These are phyloP conservation scores for Colletotrichum filicis DNA, from an alignment of 2,329 filamentous ascomycete species.

Conservation along the genomic window DNA sequence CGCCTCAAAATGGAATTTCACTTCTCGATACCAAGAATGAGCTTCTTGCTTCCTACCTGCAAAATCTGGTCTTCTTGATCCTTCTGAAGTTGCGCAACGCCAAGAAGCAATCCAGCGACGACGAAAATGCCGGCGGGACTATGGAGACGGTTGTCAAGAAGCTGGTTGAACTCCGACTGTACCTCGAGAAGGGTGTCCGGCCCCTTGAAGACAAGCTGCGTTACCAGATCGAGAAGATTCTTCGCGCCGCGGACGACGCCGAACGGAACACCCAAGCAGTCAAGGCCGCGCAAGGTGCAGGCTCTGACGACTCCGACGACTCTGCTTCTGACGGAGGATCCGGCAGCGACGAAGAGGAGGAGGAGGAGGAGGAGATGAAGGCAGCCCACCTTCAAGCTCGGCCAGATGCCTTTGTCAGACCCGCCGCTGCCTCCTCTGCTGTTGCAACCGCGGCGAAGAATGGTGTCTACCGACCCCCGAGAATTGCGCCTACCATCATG, in stretches of 20 bases:
- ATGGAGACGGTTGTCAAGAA: constrained; percentile 82
- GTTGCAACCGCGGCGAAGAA: constrained; percentile 50
- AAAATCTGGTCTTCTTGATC: constrained; percentile 91
- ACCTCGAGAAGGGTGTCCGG: constrained; percentile 90
- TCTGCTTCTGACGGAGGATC: constrained; percentile 47
- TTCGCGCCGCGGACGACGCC: constrained; percentile 85
- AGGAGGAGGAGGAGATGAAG: constrained; percentile 38
- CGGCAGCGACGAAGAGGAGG: constrained; percentile 45
- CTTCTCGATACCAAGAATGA: constrained; percentile 97
- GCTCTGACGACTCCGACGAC: constrained; percentile 48
- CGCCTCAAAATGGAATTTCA: constrained; percentile 89
- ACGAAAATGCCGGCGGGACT: constrained; percentile 52
- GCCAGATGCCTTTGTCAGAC: constrained; percentile 50
- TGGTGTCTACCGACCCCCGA: constrained; percentile 89
- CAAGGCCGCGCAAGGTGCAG: constrained; percentile 44
- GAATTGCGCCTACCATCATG: constrained; percentile 88
- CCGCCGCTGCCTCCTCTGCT: constrained; percentile 42
- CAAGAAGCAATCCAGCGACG: constrained; percentile 40
- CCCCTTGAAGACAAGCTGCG: constrained; percentile 91
- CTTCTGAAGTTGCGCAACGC: constrained; percentile 79
- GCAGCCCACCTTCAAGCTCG: constrained; percentile 36
- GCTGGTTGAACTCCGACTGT: constrained; percentile 90
- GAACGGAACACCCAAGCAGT: constrained; percentile 58
- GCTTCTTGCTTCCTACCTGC: constrained; percentile 93
- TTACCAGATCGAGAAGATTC: constrained; percentile 95